Percentiles rank a stretch among this genome's conserved stretches.
Evolutionary conservation across 2,329 filamentous ascomycete genomes (phyloP).

Genomic region (Pseudogymnoascus sp.): DNA sequence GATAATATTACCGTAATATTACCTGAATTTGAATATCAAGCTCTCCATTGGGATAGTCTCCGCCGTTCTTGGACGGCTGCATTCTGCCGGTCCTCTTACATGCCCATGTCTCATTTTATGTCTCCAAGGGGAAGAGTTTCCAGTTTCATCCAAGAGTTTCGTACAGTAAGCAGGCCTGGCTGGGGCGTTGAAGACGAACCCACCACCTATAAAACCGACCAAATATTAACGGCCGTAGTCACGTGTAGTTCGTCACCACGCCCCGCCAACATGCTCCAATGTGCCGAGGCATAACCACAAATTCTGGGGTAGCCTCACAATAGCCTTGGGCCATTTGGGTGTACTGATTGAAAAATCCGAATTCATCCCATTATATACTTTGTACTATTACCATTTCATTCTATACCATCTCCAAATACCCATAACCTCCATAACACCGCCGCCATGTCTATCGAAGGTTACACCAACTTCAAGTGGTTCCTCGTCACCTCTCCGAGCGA

Average conservation of each 20-base stretch:
- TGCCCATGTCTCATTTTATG: background rate
- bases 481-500: slow-evolving; percentile 63
- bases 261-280: background rate
- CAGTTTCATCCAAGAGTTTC: background rate
- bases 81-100: background rate
- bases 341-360: background rate
- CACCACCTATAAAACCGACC: background rate
- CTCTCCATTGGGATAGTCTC: background rate
- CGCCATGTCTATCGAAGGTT: slow-evolving; percentile 22
- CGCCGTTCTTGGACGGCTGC: background rate
- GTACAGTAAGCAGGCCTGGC: background rate
- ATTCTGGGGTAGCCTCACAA: background rate
- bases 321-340: background rate
- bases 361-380: background rate
- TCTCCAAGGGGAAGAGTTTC: background rate
- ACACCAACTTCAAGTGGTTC: slow-evolving; percentile 57
- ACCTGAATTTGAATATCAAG: background rate
- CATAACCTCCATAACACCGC: background rate
- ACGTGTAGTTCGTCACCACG: background rate
- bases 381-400: background rate
- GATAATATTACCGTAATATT: background rate
- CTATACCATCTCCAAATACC: background rate
- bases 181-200: background rate
- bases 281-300: background rate
- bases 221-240: background rate